phyloP scores from a whole-genome alignment of 164 flowering plant species.

The Umbilicus rupestris region DNA sequence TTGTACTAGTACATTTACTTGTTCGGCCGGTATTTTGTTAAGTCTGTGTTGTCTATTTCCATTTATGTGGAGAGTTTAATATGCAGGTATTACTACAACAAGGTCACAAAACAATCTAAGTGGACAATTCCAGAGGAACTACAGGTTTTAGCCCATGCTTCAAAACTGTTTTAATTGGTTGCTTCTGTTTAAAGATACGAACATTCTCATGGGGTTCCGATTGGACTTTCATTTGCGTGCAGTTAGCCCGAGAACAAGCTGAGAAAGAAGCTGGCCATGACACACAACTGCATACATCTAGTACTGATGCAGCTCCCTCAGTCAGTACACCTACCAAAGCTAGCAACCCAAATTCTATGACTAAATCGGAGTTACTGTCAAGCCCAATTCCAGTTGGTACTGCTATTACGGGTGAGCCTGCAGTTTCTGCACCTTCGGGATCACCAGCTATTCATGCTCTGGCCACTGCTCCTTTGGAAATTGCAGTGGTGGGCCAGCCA shows the following conservation, averaged over 20 bases:
- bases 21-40: neutral
- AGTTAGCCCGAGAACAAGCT: conserved; percentile 94
- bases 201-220: neutral
- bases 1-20: neutral
- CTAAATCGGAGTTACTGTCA: conserved; percentile 25
- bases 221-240: conserved; percentile 6
- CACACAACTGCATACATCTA: conserved; percentile 25
- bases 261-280: conserved; percentile 36
- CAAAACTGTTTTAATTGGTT: neutral
- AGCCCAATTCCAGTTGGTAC: conserved; percentile 60
- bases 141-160: conserved; percentile 38
- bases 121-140: conserved; percentile 93
- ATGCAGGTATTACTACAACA: conserved; percentile 83
- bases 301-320: conserved; percentile 19
- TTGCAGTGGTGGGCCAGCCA: neutral
- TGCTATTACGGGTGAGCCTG: conserved; percentile 27
- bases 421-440: conserved; percentile 30
- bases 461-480: conserved; percentile 14
- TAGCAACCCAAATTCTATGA: conserved; percentile 19
- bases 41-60: neutral
- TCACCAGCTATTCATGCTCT: conserved; percentile 21
- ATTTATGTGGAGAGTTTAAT: neutral
- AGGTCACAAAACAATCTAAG: conserved; percentile 73
- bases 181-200: too few relatives aligned
- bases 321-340: conserved; percentile 19